Conservation (phyloP, 208 protist genomes). For the Leishmania tropica region DNA sequence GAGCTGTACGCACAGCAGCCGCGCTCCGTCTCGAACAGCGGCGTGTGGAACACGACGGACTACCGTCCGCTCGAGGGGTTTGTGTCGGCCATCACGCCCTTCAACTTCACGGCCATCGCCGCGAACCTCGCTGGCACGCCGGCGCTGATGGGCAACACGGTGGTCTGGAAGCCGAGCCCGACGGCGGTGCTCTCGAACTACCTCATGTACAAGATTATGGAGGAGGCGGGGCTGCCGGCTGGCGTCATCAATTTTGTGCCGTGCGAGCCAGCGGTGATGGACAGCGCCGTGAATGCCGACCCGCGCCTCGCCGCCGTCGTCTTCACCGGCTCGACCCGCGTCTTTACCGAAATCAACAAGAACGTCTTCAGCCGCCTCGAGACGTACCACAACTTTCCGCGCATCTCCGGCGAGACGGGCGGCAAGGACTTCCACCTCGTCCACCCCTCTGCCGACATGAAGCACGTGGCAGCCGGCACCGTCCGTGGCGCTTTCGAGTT, state of each 20-base stretch:
- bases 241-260: slow-evolving; percentile 97
- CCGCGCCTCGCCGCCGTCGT: slow-evolving; percentile 92
- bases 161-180: slow-evolving; percentile 96
- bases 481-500: slow-evolving; percentile 97
- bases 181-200: slow-evolving; percentile 94
- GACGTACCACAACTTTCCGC: slow-evolving; percentile 93
- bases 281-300: slow-evolving; percentile 71
- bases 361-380: slow-evolving; percentile 91
- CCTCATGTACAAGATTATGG: slow-evolving; percentile 92
- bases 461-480: slow-evolving; percentile 80
- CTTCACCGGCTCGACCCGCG: slow-evolving; percentile 96
- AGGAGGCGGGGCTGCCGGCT: slow-evolving; percentile 95
- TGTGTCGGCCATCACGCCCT: slow-evolving; percentile 95
- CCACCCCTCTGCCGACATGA: slow-evolving; percentile 92
- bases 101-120: slow-evolving; percentile 99
- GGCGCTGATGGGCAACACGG: slow-evolving; percentile 97
- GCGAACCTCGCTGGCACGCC: slow-evolving; percentile 94
- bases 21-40: slow-evolving; percentile 57
- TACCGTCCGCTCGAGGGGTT: slow-evolving; percentile 98
- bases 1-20: slow-evolving; percentile 93
- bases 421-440: slow-evolving; percentile 98
- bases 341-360: slow-evolving; percentile 94
- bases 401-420: slow-evolving; percentile 96
- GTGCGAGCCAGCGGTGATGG: slow-evolving; percentile 78
- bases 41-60: slow-evolving; percentile 95